Evolutionary conservation across 805 yeast species (phyloP).

Genomic region (Zygotorulaspora chibaensis): DNA sequence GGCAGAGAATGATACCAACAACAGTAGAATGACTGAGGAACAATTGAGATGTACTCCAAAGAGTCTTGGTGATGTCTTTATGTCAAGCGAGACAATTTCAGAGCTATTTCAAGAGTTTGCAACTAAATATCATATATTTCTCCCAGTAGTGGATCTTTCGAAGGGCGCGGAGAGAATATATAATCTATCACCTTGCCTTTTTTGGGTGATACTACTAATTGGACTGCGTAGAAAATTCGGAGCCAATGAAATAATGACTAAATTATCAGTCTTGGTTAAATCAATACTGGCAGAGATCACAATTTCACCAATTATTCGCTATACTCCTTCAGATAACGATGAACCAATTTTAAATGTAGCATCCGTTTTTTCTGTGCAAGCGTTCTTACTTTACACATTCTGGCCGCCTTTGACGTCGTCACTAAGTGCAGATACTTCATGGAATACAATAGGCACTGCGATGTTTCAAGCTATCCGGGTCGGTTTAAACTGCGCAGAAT

Average conservation of each 20-base stretch:
- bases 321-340: slow-evolving; percentile 70
- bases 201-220: slow-evolving; percentile 89
- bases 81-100: slow-evolving; percentile 54
- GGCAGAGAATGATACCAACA: not conserved
- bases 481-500: slow-evolving; percentile 82
- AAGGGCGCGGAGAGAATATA: slow-evolving; percentile 81
- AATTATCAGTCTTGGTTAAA: slow-evolving; percentile 65
- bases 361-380: slow-evolving; percentile 91
- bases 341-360: slow-evolving; percentile 84
- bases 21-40: slow-evolving; percentile 30
- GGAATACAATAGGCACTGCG: slow-evolving; percentile 94
- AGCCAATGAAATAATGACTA: slow-evolving; percentile 46
- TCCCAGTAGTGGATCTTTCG: slow-evolving; percentile 81
- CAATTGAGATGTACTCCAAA: slow-evolving; percentile 59
- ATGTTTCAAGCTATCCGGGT: slow-evolving; percentile 87
- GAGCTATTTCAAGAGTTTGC: slow-evolving; percentile 67
- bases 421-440: slow-evolving; percentile 88
- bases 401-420: slow-evolving; percentile 98
- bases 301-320: slow-evolving; percentile 83
- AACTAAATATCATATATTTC: slow-evolving; percentile 70
- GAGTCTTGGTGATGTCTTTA: slow-evolving; percentile 60
- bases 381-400: slow-evolving; percentile 77
- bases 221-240: slow-evolving; percentile 61
- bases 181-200: slow-evolving; percentile 76
- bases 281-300: slow-evolving; percentile 80